These are phyloP conservation scores for Clarireedia monteithiana DNA, from an alignment of 2,329 filamentous ascomycete genomes.

Conservation along the genomic window DNA sequence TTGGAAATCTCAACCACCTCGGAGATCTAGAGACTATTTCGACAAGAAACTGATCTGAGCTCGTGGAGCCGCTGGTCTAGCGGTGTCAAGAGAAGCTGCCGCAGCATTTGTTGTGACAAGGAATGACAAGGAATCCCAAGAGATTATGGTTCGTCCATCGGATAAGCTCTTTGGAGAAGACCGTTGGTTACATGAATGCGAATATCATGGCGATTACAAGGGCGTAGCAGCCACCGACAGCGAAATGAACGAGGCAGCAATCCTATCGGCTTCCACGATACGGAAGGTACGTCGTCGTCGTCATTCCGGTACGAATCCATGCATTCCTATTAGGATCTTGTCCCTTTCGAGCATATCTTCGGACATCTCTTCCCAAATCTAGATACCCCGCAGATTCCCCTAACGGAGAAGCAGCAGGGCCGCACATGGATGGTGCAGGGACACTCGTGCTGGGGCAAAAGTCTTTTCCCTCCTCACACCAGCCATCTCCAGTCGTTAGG, in stretches of 20 bases:
- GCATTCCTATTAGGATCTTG: not conserved
- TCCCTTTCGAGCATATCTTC: not conserved
- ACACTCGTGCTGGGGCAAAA: not conserved
- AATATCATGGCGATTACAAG: no score
- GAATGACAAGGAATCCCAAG: not conserved
- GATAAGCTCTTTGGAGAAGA: not conserved
- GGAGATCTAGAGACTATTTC: no score
- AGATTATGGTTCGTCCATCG: not conserved
- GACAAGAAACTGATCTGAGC: no score
- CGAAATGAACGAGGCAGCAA: no score
- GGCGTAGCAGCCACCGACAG: no score
- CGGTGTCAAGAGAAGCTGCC: not conserved
- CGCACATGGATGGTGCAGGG: not conserved
- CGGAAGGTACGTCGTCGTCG: not conserved
- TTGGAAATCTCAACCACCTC: no score
- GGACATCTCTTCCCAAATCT: not conserved
- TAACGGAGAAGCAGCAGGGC: not conserved
- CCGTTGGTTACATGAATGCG: no score
- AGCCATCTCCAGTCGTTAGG: not conserved
- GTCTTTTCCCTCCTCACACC: not conserved
- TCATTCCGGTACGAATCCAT: not conserved
- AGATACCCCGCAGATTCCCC: constrained; percentile 1
- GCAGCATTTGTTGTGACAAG: not conserved
- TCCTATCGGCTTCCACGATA: no score
- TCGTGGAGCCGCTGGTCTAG: not conserved